Percentiles rank a stretch among this genome's conserved stretches.
Conservation (phyloP, 2,329 filamentous ascomycete genomes). For the Claviceps cyperi region DNA sequence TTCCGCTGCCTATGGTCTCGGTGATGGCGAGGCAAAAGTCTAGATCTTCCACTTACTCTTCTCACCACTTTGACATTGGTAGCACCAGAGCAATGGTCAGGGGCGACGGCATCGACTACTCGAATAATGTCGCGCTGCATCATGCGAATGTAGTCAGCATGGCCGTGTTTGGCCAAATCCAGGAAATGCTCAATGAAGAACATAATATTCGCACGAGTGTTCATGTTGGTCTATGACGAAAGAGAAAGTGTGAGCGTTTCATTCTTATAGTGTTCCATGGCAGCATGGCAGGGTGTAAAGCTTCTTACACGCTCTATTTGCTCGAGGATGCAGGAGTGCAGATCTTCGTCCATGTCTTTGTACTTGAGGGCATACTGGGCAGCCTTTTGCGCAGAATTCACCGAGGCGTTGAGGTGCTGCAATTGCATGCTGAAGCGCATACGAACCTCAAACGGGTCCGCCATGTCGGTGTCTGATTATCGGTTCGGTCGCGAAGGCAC, state of each 20-base stretch:
- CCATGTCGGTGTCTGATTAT: slow-evolving; percentile 23
- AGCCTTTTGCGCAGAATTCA: slow-evolving; percentile 79
- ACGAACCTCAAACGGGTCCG: slow-evolving; percentile 92
- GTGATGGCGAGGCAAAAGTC: neutral
- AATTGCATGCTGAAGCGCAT: slow-evolving; percentile 91
- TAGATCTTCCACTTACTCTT: slow-evolving; percentile 38
- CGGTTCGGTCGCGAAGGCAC: neutral
- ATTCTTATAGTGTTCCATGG: neutral
- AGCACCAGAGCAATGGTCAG: slow-evolving; percentile 71
- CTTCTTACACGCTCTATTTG: slow-evolving; percentile 62
- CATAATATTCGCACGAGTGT: slow-evolving; percentile 95
- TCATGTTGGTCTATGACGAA: slow-evolving; percentile 65
- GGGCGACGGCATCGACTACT: slow-evolving; percentile 84
- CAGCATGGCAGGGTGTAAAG: too few species aligned
- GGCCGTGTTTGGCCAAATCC: slow-evolving; percentile 65
- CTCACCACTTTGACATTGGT: slow-evolving; percentile 89
- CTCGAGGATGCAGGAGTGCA: slow-evolving; percentile 94
- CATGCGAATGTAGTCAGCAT: slow-evolving; percentile 78
- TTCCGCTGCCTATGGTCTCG: neutral
- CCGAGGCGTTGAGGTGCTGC: slow-evolving; percentile 79
- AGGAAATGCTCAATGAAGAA: slow-evolving; percentile 96
- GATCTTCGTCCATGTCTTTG: slow-evolving; percentile 87
- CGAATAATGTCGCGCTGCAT: slow-evolving; percentile 85
- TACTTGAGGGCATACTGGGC: slow-evolving; percentile 92
- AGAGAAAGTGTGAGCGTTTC: neutral